phyloP scores from a whole-genome alignment of 2,329 filamentous ascomycete genomes.

The Aspergillus cejpii region DNA sequence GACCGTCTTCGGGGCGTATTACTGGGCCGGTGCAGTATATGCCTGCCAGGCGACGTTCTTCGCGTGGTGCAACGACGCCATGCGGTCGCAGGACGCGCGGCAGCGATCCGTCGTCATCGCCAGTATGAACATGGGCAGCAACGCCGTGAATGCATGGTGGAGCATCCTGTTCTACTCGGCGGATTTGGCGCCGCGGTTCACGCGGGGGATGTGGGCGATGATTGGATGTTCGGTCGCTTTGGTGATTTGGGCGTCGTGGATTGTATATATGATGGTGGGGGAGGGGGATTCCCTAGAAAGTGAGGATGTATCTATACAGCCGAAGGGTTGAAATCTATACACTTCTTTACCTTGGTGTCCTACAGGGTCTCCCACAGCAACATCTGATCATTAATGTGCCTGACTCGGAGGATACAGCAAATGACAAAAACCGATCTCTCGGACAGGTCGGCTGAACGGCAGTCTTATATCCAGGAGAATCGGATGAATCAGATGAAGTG shows the following conservation, averaged over 20 bases:
- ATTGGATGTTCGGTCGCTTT: slow-evolving; percentile 18
- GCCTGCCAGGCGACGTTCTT: slow-evolving; percentile 70
- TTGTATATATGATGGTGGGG: slow-evolving; percentile 11
- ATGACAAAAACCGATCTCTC: too few species aligned
- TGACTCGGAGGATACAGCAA: too few species aligned
- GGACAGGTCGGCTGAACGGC: too few species aligned
- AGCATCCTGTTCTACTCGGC: slow-evolving; percentile 64
- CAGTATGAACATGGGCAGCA: slow-evolving; percentile 64
- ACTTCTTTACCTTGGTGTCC: too few species aligned
- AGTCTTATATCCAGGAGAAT: too few species aligned
- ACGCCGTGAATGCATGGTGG: slow-evolving; percentile 68
- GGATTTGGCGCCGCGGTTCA: slow-evolving; percentile 60
- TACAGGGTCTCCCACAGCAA: too few species aligned
- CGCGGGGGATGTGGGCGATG: slow-evolving; percentile 40
- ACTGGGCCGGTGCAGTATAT: slow-evolving; percentile 63
- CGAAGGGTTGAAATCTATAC: not conserved
- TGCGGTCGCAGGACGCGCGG: slow-evolving; percentile 57
- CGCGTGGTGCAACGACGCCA: slow-evolving; percentile 67
- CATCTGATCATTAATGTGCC: too few species aligned
- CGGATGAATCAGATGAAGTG: too few species aligned
- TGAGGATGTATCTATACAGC: not conserved
- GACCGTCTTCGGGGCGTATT: slow-evolving; percentile 59
- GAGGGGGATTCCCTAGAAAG: slow-evolving; percentile 3
- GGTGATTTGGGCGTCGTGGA: slow-evolving; percentile 13
- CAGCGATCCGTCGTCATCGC: slow-evolving; percentile 62